phyloP scores from a whole-genome alignment of 257 asterid genomes.

The Nicotiana noctiflora region DNA sequence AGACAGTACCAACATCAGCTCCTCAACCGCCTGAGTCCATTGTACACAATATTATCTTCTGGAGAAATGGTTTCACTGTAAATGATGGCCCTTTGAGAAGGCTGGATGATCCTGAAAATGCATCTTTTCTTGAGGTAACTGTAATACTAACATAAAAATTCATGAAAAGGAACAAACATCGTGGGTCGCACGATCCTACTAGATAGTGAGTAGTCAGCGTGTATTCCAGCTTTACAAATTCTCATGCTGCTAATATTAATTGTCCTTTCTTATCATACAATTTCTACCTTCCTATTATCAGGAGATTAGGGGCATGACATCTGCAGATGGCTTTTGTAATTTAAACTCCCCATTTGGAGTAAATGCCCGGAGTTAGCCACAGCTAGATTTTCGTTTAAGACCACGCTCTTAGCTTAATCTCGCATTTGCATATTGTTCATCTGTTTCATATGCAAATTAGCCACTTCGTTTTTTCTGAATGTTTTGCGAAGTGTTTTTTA shows the following conservation, averaged over 20 bases:
- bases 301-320: neutral
- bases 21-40: slow-evolving; percentile 73
- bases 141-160: neutral
- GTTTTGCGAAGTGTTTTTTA: neutral
- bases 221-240: neutral
- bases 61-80: slow-evolving; percentile 96
- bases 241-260: neutral
- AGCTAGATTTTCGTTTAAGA: neutral
- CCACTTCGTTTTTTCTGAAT: neutral
- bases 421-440: neutral
- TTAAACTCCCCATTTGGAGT: neutral
- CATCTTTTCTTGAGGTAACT: slow-evolving; percentile 73
- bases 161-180: neutral
- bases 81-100: slow-evolving; percentile 94
- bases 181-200: neutral
- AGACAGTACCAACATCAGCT: slow-evolving; percentile 40
- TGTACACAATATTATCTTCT: slow-evolving; percentile 81
- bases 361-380: neutral
- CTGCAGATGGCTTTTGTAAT: neutral
- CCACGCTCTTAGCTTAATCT: neutral
- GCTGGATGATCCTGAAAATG: slow-evolving; percentile 89
- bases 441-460: neutral
- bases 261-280: neutral
- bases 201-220: neutral
- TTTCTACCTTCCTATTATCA: neutral